phyloP scores from a whole-genome alignment of 1,284 basidiomycete species.

The Naganishia albida region DNA sequence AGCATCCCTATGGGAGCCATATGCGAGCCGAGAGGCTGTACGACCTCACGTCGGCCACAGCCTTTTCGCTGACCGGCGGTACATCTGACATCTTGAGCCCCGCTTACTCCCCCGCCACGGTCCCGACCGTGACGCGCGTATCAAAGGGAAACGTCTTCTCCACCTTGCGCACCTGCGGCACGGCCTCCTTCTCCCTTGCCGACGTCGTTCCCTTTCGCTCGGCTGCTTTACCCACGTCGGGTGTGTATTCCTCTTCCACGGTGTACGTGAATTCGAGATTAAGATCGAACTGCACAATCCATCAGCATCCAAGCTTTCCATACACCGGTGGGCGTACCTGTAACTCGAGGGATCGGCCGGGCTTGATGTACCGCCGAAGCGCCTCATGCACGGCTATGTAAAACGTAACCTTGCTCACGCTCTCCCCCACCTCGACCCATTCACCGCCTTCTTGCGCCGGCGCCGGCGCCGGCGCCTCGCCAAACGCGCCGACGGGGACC shows the following conservation, averaged over 20 bases:
- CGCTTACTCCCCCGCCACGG: conserved; percentile 23
- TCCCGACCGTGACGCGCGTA: conserved; percentile 45
- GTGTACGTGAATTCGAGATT: conserved; percentile 88
- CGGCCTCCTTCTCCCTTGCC: conserved; percentile 9
- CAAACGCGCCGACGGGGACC: conserved; percentile 81
- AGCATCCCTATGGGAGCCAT: no score
- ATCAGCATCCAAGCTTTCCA: conserved; percentile 27
- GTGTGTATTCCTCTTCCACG: conserved; percentile 65
- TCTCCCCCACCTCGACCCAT: conserved; percentile 62
- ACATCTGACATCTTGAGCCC: no score
- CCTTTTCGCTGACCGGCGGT: no score
- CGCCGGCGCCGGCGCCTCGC: conserved; percentile 87
- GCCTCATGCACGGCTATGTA: conserved; percentile 70
- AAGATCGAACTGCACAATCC: conserved; percentile 75
- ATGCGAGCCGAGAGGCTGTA: no score
- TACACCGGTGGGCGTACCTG: conserved; percentile 33
- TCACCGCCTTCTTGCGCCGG: conserved; percentile 60
- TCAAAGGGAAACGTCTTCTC: conserved; percentile 52
- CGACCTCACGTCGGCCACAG: no score
- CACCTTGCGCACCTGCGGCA: conserved; percentile 42
- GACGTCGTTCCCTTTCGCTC: background rate
- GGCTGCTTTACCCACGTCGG: background rate
- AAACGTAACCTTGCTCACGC: conserved; percentile 79
- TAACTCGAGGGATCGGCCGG: conserved; percentile 56
- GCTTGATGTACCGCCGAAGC: conserved; percentile 71